These are phyloP conservation scores for Dictyostelium capitatum DNA, from an alignment of 78 protist genomes.

Conservation along the genomic window DNA sequence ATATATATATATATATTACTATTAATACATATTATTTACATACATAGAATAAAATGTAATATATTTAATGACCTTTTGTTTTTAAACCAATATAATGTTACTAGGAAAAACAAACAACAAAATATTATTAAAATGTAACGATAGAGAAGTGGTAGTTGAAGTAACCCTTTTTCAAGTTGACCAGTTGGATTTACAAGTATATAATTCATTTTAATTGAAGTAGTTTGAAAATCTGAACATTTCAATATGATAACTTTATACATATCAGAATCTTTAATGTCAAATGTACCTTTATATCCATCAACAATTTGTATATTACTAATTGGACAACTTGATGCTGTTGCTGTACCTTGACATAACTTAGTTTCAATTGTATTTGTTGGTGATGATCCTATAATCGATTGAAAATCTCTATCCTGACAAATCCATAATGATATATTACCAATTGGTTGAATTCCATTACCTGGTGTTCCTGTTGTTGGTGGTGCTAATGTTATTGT, in stretches of 20 bases:
- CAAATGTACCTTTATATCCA: background rate
- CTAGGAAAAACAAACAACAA: background rate
- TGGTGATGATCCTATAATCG: constrained; percentile 55
- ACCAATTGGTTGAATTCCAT: background rate
- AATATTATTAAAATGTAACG: constrained; percentile 7
- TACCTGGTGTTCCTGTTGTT: background rate
- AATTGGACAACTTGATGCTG: constrained; percentile 21
- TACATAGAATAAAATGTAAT: constrained; percentile 27
- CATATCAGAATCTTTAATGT: constrained; percentile 2
- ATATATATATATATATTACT: too few species aligned
- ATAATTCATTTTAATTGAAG: background rate
- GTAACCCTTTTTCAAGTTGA: constrained; percentile 37
- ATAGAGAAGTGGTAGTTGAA: constrained; percentile 52
- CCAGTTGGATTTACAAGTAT: constrained; percentile 34
- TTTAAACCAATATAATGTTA: background rate
- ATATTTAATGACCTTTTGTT: constrained; percentile 6
- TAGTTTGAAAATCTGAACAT: background rate
- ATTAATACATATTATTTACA: background rate
- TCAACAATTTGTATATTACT: background rate
- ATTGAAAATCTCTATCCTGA: constrained; percentile 44
- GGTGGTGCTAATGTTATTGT: background rate
- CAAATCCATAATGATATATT: constrained; percentile 47
- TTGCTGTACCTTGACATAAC: constrained; percentile 6
- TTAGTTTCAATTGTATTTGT: constrained; percentile 43
- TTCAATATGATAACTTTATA: constrained; percentile 55